Percentiles rank a stretch among this genome's conserved stretches.
These are phyloP conservation scores for Harrya chromipes DNA, from an alignment of 768 basidiomycete genomes.

Conservation along the genomic window DNA sequence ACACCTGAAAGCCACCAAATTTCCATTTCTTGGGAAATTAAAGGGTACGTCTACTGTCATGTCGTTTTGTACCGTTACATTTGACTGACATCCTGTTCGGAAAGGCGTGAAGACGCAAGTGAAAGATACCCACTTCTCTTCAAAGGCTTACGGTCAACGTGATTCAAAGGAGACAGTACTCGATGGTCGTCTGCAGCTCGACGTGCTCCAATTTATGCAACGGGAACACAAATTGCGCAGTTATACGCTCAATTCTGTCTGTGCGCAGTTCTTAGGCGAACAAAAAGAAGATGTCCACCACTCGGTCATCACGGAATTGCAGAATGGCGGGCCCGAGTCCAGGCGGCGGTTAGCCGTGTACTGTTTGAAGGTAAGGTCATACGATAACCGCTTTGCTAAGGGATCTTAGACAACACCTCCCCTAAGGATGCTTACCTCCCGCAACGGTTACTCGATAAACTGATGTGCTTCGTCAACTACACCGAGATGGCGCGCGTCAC, in stretches of 20 bases:
- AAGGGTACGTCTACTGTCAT: constrained; percentile 45
- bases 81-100: constrained; percentile 5
- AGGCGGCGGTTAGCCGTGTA: constrained; percentile 92
- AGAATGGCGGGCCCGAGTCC: constrained; percentile 95
- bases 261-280: constrained; percentile 95
- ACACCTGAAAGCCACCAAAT: constrained; percentile 65
- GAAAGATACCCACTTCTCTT: constrained; percentile 96
- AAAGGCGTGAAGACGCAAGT: constrained; percentile 72
- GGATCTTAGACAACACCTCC: constrained; percentile 1
- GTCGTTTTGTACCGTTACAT: not conserved
- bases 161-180: constrained; percentile 92
- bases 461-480: constrained; percentile 99
- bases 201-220: constrained; percentile 97
- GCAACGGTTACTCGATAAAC: constrained; percentile 91
- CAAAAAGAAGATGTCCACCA: constrained; percentile 99
- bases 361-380: constrained; percentile 77
- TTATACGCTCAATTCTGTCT: constrained; percentile 97
- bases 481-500: constrained; percentile 99
- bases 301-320: constrained; percentile 96
- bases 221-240: constrained; percentile 96
- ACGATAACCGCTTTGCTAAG: not conserved
- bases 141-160: constrained; percentile 94
- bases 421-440: constrained; percentile 94
- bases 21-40: constrained; percentile 74
- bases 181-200: constrained; percentile 92